phyloP scores from a whole-genome alignment of 768 basidiomycete species.

The Calocybe cyanea region DNA sequence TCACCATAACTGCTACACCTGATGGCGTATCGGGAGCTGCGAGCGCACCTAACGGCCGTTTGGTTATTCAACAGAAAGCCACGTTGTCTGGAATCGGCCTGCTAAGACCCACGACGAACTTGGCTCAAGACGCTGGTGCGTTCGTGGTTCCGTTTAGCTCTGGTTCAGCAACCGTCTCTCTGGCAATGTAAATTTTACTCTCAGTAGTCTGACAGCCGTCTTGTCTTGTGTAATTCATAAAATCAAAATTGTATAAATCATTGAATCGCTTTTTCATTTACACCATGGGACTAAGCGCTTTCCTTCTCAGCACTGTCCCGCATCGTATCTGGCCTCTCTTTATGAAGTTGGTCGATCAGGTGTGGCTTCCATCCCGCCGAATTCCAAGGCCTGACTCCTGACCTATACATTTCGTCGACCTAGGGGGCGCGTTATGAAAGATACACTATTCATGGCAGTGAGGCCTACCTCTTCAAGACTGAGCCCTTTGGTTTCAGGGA shows the following conservation, averaged over 20 bases:
- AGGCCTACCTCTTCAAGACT: constrained; percentile 60
- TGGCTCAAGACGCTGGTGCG: constrained; percentile 42
- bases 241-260: constrained; percentile 5
- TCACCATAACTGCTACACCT: constrained; percentile 38
- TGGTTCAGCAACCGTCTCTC: constrained; percentile 34
- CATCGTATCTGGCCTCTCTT: constrained; percentile 18
- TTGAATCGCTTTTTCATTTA: not conserved
- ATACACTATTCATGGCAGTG: not conserved
- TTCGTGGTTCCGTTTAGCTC: constrained; percentile 39
- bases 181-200: constrained; percentile 15
- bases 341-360: constrained; percentile 37
- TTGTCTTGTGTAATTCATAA: not conserved
- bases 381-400: constrained; percentile 65
- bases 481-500: constrained; percentile 81
- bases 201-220: no score
- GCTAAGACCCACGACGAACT: constrained; percentile 34
- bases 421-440: constrained; percentile 17
- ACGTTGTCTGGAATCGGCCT: constrained; percentile 31
- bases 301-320: constrained; percentile 16
- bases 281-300: constrained; percentile 2
- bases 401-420: constrained; percentile 74
- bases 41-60: constrained; percentile 39
- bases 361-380: constrained; percentile 57
- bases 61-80: constrained; percentile 43
- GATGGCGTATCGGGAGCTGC: constrained; percentile 38